Evolutionary conservation across 257 asterid species (phyloP).

Genomic region (Ilex aquifolium): DNA sequence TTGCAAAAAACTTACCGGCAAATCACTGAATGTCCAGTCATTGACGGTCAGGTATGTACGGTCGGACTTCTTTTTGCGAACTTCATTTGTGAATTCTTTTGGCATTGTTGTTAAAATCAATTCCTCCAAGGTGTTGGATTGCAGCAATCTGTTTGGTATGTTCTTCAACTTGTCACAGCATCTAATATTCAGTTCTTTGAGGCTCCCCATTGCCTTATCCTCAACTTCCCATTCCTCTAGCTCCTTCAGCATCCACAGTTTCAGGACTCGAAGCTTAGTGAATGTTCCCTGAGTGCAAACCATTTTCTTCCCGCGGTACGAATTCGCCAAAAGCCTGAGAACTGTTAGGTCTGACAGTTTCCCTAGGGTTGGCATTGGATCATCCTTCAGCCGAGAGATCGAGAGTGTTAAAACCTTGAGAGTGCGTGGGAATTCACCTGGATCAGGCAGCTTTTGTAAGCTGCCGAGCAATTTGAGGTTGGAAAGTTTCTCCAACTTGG

Average conservation of each 20-base stretch:
- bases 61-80: not conserved
- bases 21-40: conserved; percentile 6
- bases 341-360: conserved; percentile 18
- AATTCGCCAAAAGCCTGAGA: conserved; percentile 32
- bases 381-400: conserved; percentile 14
- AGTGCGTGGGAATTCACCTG: conserved; percentile 14
- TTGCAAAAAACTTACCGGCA: conserved; percentile 17
- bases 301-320: conserved; percentile 19
- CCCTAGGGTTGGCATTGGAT: conserved; percentile 32
- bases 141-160: conserved; percentile 14
- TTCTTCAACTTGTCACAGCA: conserved; percentile 14
- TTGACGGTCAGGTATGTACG: conserved; percentile 1
- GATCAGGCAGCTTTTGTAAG: conserved; percentile 10
- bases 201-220: conserved; percentile 23
- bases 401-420: conserved; percentile 29
- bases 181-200: conserved; percentile 26
- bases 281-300: conserved; percentile 20
- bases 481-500: conserved; percentile 18
- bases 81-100: not conserved
- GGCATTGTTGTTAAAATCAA: conserved; percentile 27
- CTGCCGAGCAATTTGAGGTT: conserved; percentile 26
- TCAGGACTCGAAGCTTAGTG: conserved; percentile 24
- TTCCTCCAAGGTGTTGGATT: conserved; percentile 12
- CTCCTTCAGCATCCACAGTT: conserved; percentile 27
- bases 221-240: conserved; percentile 25